Percentiles rank a stretch among this genome's conserved stretches.
These are phyloP conservation scores for Achaetomiella virescens DNA, from an alignment of 495 filamentous ascomycete species.

Conservation along the genomic window DNA sequence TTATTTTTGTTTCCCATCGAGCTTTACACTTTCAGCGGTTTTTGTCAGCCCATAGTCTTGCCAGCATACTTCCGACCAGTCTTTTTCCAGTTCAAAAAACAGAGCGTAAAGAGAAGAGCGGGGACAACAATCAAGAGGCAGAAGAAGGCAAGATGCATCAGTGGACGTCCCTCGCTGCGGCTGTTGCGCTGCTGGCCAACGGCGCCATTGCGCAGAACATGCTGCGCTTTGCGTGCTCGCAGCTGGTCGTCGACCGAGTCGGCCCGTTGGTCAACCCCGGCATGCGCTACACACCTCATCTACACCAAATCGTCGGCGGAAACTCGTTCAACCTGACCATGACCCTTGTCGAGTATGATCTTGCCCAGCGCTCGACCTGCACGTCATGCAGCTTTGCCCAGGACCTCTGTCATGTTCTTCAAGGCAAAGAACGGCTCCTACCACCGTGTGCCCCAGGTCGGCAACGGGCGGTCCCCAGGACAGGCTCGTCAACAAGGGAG, in stretches of 20 bases:
- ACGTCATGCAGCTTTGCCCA: conserved; percentile 61
- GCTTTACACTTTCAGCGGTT: too few relatives aligned
- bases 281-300: conserved; percentile 44
- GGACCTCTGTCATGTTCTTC: conserved; percentile 58
- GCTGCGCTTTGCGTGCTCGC: conserved; percentile 53
- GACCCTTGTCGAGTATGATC: conserved; percentile 47
- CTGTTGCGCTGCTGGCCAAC: conserved; percentile 42
- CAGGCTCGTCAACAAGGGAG: conserved; percentile 60
- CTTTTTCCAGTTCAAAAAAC: too few relatives aligned
- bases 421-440: conserved; percentile 65
- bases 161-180: conserved; percentile 43
- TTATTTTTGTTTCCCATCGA: too few relatives aligned
- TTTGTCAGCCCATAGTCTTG: too few relatives aligned
- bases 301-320: conserved; percentile 49
- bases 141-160: conserved; percentile 41
- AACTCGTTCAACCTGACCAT: conserved; percentile 68
- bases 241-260: conserved; percentile 50
- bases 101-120: not conserved
- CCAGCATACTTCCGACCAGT: too few relatives aligned
- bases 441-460: conserved; percentile 58
- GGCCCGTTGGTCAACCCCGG: conserved; percentile 49
- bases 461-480: conserved; percentile 55
- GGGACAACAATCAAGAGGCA: not conserved
- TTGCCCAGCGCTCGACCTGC: conserved; percentile 55
- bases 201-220: conserved; percentile 45